These are phyloP conservation scores for Dendrobium chrysotoxum DNA, from an alignment of 106 monocot species.

Conservation along the genomic window DNA sequence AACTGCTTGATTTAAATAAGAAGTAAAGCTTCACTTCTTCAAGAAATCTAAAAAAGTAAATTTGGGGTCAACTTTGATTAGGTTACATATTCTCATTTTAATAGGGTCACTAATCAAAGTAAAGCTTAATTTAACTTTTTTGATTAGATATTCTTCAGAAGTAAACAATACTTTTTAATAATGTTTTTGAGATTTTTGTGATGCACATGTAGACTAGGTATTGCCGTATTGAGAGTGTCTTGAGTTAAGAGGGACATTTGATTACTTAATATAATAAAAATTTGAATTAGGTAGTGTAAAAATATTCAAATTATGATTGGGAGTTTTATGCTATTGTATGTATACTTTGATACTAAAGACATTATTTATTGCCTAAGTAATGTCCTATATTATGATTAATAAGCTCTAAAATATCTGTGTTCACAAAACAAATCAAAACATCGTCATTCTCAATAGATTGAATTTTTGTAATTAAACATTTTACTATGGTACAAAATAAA, in stretches of 20 bases:
- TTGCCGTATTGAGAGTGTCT: neutral
- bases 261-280: neutral
- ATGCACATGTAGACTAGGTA: neutral
- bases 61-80: too few relatives aligned
- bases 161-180: too few relatives aligned
- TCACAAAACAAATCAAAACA: neutral
- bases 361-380: neutral
- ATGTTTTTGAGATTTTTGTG: too few relatives aligned
- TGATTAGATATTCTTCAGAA: too few relatives aligned
- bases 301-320: neutral
- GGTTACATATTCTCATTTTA: too few relatives aligned
- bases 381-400: neutral
- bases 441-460: neutral
- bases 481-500: too few relatives aligned
- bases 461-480: neutral
- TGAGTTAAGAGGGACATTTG: neutral
- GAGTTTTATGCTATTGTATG: neutral
- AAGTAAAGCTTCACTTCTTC: too few relatives aligned
- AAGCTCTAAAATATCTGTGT: neutral
- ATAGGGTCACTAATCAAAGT: too few relatives aligned
- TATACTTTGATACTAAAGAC: neutral
- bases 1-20: too few relatives aligned
- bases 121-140: too few relatives aligned
- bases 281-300: neutral
- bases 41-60: too few relatives aligned